Evolutionary conservation across 176 grass and related monocot species (phyloP).

Genomic region (Zea mays): DNA sequence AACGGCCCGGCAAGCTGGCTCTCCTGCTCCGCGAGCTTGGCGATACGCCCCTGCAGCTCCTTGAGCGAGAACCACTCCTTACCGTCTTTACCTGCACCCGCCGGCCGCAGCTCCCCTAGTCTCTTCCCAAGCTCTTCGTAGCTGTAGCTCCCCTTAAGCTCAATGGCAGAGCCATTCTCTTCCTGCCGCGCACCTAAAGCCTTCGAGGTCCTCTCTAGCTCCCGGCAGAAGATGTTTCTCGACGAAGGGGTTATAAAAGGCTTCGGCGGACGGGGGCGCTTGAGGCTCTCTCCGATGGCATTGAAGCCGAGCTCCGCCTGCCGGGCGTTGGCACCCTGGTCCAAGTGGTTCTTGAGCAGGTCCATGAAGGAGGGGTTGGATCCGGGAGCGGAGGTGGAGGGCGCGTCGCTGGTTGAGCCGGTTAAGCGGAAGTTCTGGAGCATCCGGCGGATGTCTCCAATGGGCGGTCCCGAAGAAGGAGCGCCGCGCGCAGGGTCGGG

Average conservation of each 20-base stretch:
- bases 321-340: neutral
- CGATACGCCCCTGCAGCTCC: constrained; percentile 73
- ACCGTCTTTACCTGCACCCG: constrained; percentile 44
- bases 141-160: constrained; percentile 50
- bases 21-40: constrained; percentile 51
- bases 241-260: neutral
- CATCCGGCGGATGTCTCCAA: constrained; percentile 35
- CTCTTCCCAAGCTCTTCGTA: constrained; percentile 64
- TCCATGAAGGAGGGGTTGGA: constrained; percentile 40
- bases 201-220: neutral
- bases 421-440: constrained; percentile 38
- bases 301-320: neutral
- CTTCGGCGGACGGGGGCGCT: neutral
- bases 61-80: constrained; percentile 64
- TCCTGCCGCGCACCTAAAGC: neutral
- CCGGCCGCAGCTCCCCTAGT: constrained; percentile 58
- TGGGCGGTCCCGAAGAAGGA: too few species aligned
- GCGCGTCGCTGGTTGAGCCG: neutral
- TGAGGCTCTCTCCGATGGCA: constrained; percentile 30
- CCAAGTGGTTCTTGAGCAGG: constrained; percentile 23
- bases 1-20: neutral
- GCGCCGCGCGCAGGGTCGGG: constrained; percentile 10
- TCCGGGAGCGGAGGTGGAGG: constrained; percentile 21
- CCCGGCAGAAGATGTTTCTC: constrained; percentile 22
- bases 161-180: constrained; percentile 13